Percentiles rank a stretch among this genome's conserved stretches.
phyloP scores from a whole-genome alignment of 2,329 filamentous ascomycete species.

The Immersiporthe knoxdaviesiana region DNA sequence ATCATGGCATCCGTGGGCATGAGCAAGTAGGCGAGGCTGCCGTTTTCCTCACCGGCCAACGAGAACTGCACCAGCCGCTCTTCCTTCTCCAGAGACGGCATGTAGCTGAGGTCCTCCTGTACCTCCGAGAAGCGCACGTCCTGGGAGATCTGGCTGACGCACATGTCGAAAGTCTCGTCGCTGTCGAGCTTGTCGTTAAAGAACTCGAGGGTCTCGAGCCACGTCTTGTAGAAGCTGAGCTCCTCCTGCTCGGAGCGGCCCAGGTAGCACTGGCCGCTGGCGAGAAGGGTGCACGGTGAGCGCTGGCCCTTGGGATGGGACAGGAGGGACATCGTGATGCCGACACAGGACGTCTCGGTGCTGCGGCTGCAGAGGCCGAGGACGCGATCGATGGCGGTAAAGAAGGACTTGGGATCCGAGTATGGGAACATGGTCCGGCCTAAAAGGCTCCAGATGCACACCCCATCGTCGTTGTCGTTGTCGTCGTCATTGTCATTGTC shows the following conservation, averaged over 20 bases:
- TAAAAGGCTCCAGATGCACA: slow-evolving; percentile 14
- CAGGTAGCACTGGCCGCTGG: slow-evolving; percentile 18
- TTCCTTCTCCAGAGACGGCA: neutral
- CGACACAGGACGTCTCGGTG: neutral
- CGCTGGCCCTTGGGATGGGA: slow-evolving; percentile 9
- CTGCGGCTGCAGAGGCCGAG: slow-evolving; percentile 12
- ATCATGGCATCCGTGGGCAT: slow-evolving; percentile 1
- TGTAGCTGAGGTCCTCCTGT: neutral
- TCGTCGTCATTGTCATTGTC: too few species aligned
- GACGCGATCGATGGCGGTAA: slow-evolving; percentile 18
- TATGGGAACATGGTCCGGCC: slow-evolving; percentile 5
- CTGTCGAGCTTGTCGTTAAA: slow-evolving; percentile 2
- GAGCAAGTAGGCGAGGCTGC: slow-evolving; percentile 14
- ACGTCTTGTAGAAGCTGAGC: slow-evolving; percentile 16
- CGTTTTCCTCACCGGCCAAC: neutral
- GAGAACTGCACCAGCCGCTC: neutral
- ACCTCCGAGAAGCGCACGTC: slow-evolving; percentile 12
- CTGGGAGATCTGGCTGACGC: slow-evolving; percentile 3
- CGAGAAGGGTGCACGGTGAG: slow-evolving; percentile 6
- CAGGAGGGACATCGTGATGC: slow-evolving; percentile 13
- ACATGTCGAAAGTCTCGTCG: slow-evolving; percentile 11
- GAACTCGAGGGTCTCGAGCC: slow-evolving; percentile 18
- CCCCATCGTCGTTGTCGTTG: neutral
- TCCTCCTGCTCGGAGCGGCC: slow-evolving; percentile 13
- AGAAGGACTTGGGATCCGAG: slow-evolving; percentile 11